Evolutionary conservation across 139 green algal genomes (phyloP).

Genomic region (Chlorella sp.): DNA sequence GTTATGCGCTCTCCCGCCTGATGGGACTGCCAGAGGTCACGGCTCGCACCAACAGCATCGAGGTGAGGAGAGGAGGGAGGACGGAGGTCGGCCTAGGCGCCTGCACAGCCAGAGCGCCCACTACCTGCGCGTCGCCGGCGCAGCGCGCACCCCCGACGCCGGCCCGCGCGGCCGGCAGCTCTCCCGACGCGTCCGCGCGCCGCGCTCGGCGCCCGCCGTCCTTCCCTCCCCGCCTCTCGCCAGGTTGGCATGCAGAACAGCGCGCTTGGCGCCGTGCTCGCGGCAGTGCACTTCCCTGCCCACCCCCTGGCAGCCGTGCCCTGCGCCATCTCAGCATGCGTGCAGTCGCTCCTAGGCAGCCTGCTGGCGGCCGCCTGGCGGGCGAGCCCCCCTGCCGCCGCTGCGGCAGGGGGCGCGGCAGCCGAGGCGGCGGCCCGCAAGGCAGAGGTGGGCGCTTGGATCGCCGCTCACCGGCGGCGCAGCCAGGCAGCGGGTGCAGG

Average conservation of each 20-base stretch:
- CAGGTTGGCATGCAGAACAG: conserved; percentile 78
- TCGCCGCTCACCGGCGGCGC: no score
- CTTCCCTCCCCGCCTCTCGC: neutral
- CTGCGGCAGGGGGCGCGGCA: no score
- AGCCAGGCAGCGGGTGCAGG: no score
- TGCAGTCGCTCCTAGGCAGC: conserved; percentile 74
- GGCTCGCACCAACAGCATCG: conserved; percentile 73
- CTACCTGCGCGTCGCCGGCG: neutral
- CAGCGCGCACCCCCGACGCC: neutral
- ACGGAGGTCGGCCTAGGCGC: neutral
- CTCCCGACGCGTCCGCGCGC: neutral
- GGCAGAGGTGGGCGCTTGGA: no score
- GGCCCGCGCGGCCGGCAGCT: neutral
- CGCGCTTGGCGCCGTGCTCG: conserved; percentile 75
- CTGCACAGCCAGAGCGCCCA: no score
- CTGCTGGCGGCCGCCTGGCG: conserved; percentile 70
- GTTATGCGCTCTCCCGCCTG: conserved; percentile 47
- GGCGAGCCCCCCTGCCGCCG: no score
- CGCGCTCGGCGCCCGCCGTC: neutral
- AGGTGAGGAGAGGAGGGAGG: conserved; percentile 14
- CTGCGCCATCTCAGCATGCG: conserved; percentile 78
- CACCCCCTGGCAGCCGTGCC: conserved; percentile 77
- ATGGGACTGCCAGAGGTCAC: conserved; percentile 49
- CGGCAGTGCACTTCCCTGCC: conserved; percentile 66
- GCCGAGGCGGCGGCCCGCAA: no score